Conservation (phyloP, 2,329 filamentous ascomycete species). For the Xylaria digitata region DNA sequence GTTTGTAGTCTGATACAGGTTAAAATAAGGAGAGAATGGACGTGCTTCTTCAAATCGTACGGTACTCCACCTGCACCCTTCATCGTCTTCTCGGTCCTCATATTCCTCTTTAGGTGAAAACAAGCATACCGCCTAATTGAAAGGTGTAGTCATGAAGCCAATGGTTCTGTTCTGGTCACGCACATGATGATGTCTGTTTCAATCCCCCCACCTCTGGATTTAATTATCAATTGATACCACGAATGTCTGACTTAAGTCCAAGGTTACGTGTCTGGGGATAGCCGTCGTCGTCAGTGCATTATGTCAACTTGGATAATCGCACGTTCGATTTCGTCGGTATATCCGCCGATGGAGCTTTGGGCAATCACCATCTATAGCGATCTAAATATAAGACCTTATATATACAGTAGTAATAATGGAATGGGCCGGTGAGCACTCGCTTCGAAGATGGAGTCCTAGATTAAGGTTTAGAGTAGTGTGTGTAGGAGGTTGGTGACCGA, state of each 20-base stretch:
- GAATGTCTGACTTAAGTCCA: background rate
- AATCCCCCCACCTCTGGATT: background rate
- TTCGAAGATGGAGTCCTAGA: slow-evolving; percentile 2
- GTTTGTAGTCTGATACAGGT: background rate
- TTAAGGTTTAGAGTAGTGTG: background rate
- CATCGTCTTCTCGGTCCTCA: background rate
- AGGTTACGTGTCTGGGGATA: background rate
- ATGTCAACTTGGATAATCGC: background rate
- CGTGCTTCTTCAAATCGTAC: background rate
- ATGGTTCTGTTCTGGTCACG: background rate
- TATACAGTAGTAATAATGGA: background rate
- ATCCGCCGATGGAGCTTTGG: background rate
- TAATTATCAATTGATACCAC: background rate
- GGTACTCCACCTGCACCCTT: background rate
- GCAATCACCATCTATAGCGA: background rate
- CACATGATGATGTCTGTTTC: background rate
- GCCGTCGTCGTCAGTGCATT: background rate
- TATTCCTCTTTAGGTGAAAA: background rate
- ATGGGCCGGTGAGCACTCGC: background rate
- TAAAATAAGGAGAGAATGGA: background rate
- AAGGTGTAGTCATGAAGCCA: background rate
- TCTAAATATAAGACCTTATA: slow-evolving; percentile 11
- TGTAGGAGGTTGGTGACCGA: background rate
- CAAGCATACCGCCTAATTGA: background rate
- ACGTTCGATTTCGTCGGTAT: background rate